Evolutionary conservation across 345 rosid species (phyloP).

Genomic region (Gossypium raimondii): DNA sequence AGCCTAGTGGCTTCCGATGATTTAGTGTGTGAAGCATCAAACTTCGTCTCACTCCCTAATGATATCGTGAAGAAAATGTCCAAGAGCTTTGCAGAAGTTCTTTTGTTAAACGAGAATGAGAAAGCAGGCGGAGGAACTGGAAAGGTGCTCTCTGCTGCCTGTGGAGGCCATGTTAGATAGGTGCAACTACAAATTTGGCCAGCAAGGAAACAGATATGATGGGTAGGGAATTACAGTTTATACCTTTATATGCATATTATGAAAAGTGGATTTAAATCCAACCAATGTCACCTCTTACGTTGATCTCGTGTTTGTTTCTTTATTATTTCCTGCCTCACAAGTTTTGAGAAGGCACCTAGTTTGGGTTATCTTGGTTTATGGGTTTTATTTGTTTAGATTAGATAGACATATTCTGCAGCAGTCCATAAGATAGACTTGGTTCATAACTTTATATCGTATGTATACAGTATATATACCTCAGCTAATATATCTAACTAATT

Average conservation of each 20-base stretch:
- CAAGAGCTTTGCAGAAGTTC: conserved; percentile 56
- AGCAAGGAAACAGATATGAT: neutral
- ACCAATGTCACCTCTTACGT: neutral
- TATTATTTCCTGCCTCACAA: neutral
- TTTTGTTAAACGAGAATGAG: conserved; percentile 30
- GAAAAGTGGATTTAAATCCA: conserved; percentile 9
- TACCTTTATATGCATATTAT: conserved; percentile 5
- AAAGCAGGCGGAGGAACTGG: neutral
- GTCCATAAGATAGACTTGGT: conserved; percentile 11
- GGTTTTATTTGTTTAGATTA: conserved; percentile 7
- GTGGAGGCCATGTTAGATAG: conserved; percentile 10
- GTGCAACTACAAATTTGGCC: neutral
- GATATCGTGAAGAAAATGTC: conserved; percentile 45
- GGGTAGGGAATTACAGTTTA: neutral
- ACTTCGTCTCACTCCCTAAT: conserved; percentile 26
- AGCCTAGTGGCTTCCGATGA: conserved; percentile 23
- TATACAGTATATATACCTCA: neutral
- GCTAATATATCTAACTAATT: neutral
- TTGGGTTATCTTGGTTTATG: conserved; percentile 5
- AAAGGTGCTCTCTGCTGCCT: conserved; percentile 15
- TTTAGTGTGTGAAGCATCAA: conserved; percentile 20
- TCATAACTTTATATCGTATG: neutral
- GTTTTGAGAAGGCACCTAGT: conserved; percentile 7
- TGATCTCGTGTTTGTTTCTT: neutral
- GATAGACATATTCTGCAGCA: conserved; percentile 15